Evolutionary conservation across 345 rosid genomes (phyloP).

Genomic region (Hibiscus tridactylites): DNA sequence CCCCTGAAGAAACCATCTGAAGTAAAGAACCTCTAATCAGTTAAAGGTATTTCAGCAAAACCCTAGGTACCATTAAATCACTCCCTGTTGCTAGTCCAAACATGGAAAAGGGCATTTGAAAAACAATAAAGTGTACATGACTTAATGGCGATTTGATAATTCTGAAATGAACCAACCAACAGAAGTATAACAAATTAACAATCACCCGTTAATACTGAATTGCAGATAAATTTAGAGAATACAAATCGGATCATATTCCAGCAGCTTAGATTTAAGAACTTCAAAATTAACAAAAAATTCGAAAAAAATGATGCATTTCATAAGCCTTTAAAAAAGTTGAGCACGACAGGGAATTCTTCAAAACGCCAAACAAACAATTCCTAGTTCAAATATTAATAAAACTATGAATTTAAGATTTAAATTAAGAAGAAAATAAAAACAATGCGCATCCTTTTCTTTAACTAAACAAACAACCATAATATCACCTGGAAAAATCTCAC

Average conservation of each 20-base stretch:
- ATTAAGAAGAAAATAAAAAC: not conserved
- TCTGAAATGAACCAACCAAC: not conserved
- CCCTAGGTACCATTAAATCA: slow-evolving; percentile 6
- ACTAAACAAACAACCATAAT: not conserved
- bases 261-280: not conserved
- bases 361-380: not conserved
- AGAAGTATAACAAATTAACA: not conserved
- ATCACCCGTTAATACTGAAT: not conserved
- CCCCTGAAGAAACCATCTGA: slow-evolving; percentile 34
- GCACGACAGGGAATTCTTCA: not conserved
- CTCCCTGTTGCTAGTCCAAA: not conserved
- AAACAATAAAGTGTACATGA: not conserved
- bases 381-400: not conserved
- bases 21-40: slow-evolving; percentile 19
- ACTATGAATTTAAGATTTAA: not conserved
- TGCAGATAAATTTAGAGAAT: not conserved
- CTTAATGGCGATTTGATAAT: not conserved
- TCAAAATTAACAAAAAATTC: not conserved
- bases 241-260: not conserved
- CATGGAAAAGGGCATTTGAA: slow-evolving; percentile 2
- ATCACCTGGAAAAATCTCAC: not conserved
- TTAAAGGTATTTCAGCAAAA: slow-evolving; percentile 15
- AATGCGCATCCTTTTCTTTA: not conserved
- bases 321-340: not conserved
- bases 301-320: not conserved